Base-by-base conservation (phyloP, 140 eudicot species). In the Erigeron philadelphicus region DNA sequence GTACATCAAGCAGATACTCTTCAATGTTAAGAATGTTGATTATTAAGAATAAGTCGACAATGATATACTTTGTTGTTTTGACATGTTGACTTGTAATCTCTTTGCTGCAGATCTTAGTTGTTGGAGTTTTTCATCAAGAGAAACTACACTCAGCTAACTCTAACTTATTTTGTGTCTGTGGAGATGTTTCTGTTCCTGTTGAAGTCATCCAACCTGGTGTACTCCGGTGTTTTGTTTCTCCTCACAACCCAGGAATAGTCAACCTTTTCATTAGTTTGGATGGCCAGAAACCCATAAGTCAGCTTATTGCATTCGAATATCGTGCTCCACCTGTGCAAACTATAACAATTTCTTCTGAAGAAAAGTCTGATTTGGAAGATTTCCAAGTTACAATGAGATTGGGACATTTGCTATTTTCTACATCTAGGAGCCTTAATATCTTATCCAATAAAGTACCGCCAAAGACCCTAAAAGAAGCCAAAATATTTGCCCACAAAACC, bases 121-220 rank as follows among this genome's bases (percentile, higher is more conserved):
- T 83, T 65, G 98, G 98, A 17, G 72, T 71, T 63, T 93, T 86
- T 62, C 79, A 76, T 25, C 77, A 81, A 65, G 90, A 81, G 43
- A 78, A 85, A 59, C 72, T 69, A 67, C 87, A 73, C 42, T 44
- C 74, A 25, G 70, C 86, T 38, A 85, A 83, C 58, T 81, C 87
- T 64, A 73, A 68, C 44, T 70, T 93, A 17, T 77, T 40, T 61
- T 81, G 90, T 53, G 87, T 86, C 3, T 89, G 94, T 78, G 98
- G 95, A 67, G 90, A 85, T 65, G 60, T 64, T 61, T 72, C 82
- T 68, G 62, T 83, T 81, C 87, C 90, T 66, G 86, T 76, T 23
- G 94, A 85, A 80, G 68, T 74, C 9, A 72, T 89, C 57, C 98
- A 89, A 77, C 43, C 82, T 47, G 98, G 98, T 40, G 98, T 93